phyloP scores from a whole-genome alignment of 805 yeast species.

The Wickerhamiella brachini region DNA sequence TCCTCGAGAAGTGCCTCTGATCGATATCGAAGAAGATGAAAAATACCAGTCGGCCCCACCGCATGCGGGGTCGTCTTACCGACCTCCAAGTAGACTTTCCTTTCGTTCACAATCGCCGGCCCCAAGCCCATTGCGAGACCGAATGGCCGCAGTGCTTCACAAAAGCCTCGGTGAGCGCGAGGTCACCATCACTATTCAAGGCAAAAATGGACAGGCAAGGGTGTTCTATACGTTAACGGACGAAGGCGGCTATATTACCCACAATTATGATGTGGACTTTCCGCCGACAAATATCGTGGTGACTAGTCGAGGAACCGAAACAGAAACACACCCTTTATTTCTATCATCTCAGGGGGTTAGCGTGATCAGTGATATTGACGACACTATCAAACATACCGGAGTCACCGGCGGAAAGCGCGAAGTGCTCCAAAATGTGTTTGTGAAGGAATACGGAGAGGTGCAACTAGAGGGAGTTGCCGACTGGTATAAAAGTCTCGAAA shows the following conservation, averaged over 20 bases:
- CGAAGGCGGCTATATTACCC: conserved; percentile 17
- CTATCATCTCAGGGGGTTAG: conserved; percentile 38
- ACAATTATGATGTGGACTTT: conserved; percentile 10
- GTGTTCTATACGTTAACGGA: conserved; percentile 14
- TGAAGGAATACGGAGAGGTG: conserved; percentile 53
- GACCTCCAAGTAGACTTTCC: conserved; percentile 1
- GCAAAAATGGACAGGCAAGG: conserved; percentile 4
- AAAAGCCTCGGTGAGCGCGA: conserved; percentile 12
- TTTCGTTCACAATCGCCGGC: neutral
- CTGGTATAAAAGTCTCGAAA: conserved; percentile 49
- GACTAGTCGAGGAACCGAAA: conserved; percentile 2
- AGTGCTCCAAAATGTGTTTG: conserved; percentile 62
- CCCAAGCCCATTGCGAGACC: conserved; percentile 10
- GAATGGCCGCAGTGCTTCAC: conserved; percentile 15
- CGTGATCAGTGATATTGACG: conserved; percentile 85
- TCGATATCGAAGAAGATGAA: conserved; percentile 1
- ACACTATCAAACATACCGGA: conserved; percentile 83
- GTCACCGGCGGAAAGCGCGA: conserved; percentile 79
- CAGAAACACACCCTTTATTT: conserved; percentile 4
- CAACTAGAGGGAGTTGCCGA: conserved; percentile 56
- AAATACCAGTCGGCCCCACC: neutral
- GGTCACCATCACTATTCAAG: conserved; percentile 9
- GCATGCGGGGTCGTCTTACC: neutral
- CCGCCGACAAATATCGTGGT: conserved; percentile 10
- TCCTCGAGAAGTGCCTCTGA: neutral